These are phyloP conservation scores for Porogramme epimiltina DNA, from an alignment of 1,284 basidiomycete species.

Conservation along the genomic window DNA sequence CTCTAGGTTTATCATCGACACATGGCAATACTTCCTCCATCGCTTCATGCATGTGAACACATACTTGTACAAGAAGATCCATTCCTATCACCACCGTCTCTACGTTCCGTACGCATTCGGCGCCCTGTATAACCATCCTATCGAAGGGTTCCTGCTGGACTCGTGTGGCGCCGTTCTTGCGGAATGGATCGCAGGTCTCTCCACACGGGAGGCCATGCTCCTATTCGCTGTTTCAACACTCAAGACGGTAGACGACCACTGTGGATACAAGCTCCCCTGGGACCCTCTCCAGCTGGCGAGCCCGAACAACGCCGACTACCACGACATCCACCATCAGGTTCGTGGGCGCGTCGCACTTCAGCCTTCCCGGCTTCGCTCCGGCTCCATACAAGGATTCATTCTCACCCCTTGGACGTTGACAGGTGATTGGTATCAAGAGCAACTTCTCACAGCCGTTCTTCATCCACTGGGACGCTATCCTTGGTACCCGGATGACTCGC, in stretches of 20 bases:
- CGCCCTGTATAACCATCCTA: slow-evolving; percentile 95
- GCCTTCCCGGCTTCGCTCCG: too few relatives aligned
- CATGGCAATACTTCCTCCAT: slow-evolving; percentile 98
- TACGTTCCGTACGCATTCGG: slow-evolving; percentile 98
- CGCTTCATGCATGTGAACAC: slow-evolving; percentile 91
- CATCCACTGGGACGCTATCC: slow-evolving; percentile 80
- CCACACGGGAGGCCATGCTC: slow-evolving; percentile 82
- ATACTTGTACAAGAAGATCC: slow-evolving; percentile 89
- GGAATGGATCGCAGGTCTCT: slow-evolving; percentile 72
- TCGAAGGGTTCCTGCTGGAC: slow-evolving; percentile 91
- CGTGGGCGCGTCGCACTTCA: slow-evolving; percentile 15
- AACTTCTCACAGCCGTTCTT: slow-evolving; percentile 98
- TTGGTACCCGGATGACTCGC: slow-evolving; percentile 84
- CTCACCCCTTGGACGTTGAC: slow-evolving; percentile 2
- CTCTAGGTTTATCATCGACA: slow-evolving; percentile 89
- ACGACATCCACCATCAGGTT: slow-evolving; percentile 97
- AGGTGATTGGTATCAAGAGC: slow-evolving; percentile 91
- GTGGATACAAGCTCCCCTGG: slow-evolving; percentile 88
- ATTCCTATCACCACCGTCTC: slow-evolving; percentile 94
- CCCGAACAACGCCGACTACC: slow-evolving; percentile 96
- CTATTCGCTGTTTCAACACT: slow-evolving; percentile 85
- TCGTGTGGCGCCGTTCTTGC: slow-evolving; percentile 82
- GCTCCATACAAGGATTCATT: neutral
- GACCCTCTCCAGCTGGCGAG: slow-evolving; percentile 89
- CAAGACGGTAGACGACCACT: slow-evolving; percentile 99